Evolutionary conservation across 345 rosid species (phyloP), one percentile per base, ranked within the genome.

Genomic region (Brassica juncea): DNA sequence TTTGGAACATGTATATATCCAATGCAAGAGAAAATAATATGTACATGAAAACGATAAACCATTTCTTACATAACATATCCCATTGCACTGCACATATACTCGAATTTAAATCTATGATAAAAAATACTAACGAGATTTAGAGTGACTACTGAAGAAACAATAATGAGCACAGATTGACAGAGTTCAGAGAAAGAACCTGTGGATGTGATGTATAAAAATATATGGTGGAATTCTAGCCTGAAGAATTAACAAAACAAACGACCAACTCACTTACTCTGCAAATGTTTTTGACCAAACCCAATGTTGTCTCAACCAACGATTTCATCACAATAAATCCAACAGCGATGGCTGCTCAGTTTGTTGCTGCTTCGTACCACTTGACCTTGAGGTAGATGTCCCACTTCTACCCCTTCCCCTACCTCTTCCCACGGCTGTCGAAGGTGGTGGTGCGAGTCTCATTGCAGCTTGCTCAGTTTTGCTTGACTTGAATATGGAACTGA

Each of bases 361-460:
- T 55, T 84, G 80, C 81, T 83, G 81, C 80, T 86, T 94, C 28
- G 81, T 71, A 27, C 86, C 81, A 67, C 57, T 82, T 49, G 90
- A 19, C 60, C 84, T 86, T 65, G 88, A 77, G 32, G 78, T 66
- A 47, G 89, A 77, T 61, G 67, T 58, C 19, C 73, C 68, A 71
- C 52, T 58, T 59, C 85, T 80, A 49, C 87, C 91, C 39, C 88
- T 81, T 42, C 97, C 93, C 77, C 94, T 84, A 57, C 97, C 98
- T 82, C 93, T 86, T 60, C 94, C 93, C 55, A 87, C 91, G 5
- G 87, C 92, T 75, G 84, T 80, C 59, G 82, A 84, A 5, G 99
- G 98, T 0, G 99, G 99, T 0, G 97, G 97, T 66, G 99, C 93
- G 61, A 94, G 92, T 84, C 83, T 91, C 25, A 87, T 89, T 47